These are phyloP conservation scores for Penicillium bialowiezense DNA, from an alignment of 495 filamentous ascomycete species.

Conservation along the genomic window DNA sequence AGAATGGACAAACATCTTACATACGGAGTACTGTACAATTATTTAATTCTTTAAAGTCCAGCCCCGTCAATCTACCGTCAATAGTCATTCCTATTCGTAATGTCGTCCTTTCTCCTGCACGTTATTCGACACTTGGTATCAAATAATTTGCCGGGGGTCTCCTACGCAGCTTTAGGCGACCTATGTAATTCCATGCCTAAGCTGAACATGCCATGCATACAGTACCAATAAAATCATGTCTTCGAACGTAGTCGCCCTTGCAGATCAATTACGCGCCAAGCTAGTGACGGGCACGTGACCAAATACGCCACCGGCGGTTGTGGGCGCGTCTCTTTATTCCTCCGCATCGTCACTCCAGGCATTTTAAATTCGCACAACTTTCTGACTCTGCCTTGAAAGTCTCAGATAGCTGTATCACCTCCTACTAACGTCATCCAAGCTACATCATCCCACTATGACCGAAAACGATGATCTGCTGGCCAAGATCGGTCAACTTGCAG, in stretches of 20 bases:
- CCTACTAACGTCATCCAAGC: constrained; percentile 7
- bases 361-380: background rate
- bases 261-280: background rate
- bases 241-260: no score
- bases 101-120: no score
- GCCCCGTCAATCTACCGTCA: no score
- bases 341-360: background rate
- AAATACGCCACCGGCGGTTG: background rate
- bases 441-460: constrained; percentile 50
- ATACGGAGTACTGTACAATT: no score
- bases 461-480: constrained; percentile 72
- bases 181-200: no score
- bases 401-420: background rate
- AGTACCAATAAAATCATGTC: no score
- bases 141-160: no score
- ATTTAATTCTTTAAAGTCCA: no score
- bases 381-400: background rate
- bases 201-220: no score
- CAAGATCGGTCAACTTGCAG: constrained; percentile 72
- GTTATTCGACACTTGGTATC: no score
- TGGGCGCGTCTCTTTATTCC: constrained; percentile 4
- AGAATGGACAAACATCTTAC: constrained; percentile 3
- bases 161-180: no score
- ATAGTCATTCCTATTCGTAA: no score
- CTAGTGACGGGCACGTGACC: background rate